Conservation (phyloP, 2,329 filamentous ascomycete species). For the Aspergillus sp. region DNA sequence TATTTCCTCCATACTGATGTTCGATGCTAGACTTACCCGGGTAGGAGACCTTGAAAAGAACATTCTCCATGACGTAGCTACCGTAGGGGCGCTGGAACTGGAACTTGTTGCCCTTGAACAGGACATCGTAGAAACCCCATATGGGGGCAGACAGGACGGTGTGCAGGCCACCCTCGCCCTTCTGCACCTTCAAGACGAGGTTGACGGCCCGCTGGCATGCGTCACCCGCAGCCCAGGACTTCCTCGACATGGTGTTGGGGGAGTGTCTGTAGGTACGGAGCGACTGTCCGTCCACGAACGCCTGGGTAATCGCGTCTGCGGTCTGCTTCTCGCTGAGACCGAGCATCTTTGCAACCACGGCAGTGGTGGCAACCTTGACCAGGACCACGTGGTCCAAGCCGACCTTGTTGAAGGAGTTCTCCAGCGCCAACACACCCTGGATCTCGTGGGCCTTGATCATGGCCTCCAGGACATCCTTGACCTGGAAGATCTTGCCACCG, state of each 20-base stretch:
- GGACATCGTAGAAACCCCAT: conserved; percentile 98
- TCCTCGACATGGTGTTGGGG: conserved; percentile 99
- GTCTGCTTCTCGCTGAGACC: conserved; percentile 88
- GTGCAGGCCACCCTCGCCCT: conserved; percentile 86
- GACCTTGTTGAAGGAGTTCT: conserved; percentile 99
- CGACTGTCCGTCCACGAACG: conserved; percentile 94
- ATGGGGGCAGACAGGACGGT: conserved; percentile 89
- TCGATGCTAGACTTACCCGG: conserved; percentile 63
- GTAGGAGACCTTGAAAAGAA: conserved; percentile 99
- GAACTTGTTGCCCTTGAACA: conserved; percentile 95
- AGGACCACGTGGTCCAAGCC: conserved; percentile 96
- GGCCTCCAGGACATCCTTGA: conserved; percentile 88
- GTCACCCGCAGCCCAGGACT: conserved; percentile 98
- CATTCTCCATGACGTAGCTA: conserved; percentile 99
- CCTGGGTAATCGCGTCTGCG: conserved; percentile 92
- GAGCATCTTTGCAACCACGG: conserved; percentile 93
- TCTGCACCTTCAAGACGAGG: conserved; percentile 84
- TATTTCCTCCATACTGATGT: neutral
- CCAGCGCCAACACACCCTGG: conserved; percentile 91
- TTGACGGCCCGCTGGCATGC: conserved; percentile 95
- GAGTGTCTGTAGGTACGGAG: conserved; percentile 96
- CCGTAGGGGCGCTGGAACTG: conserved; percentile 94
- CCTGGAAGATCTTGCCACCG: conserved; percentile 76
- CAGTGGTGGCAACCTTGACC: conserved; percentile 94
- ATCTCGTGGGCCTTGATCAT: conserved; percentile 99